Percentiles rank a stretch among this genome's conserved stretches.
These are phyloP conservation scores for Plasmopara viticola DNA, from an alignment of 352 stramenopile genomes.

Conservation along the genomic window DNA sequence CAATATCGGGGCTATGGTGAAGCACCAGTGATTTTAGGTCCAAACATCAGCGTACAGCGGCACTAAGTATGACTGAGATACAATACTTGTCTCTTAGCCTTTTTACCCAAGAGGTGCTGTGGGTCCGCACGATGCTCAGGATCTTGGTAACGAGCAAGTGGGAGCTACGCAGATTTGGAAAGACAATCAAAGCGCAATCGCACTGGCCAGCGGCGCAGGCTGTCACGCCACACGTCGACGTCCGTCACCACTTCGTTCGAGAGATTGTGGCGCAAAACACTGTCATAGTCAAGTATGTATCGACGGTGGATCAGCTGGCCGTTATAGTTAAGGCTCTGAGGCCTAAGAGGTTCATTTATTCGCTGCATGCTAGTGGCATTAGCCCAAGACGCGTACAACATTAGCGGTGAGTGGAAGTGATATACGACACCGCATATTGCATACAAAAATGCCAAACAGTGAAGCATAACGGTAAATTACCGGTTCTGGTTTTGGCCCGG, in stretches of 20 bases:
- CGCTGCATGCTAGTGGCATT: too few species aligned
- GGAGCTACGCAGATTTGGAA: not conserved
- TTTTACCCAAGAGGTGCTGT: conserved; percentile 1
- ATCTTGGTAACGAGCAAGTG: conserved; percentile 1
- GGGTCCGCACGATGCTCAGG: not conserved
- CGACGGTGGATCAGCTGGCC: not conserved
- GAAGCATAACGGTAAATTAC: too few species aligned
- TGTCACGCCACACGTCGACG: conserved; percentile 2
- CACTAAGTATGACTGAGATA: not conserved
- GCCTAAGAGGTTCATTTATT: conserved; percentile 1
- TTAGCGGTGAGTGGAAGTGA: too few species aligned
- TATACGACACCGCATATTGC: too few species aligned
- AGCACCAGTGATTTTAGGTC: conserved; percentile 1
- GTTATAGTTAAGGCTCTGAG: not conserved
- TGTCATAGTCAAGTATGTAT: not conserved
- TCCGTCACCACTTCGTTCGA: conserved; percentile 1
- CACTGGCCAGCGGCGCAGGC: conserved; percentile 1
- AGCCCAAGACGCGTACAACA: too few species aligned
- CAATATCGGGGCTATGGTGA: not conserved
- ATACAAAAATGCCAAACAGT: too few species aligned
- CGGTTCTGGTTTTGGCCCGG: too few species aligned
- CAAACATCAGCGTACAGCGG: not conserved
- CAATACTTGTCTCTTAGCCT: conserved; percentile 3
- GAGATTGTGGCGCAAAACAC: not conserved
- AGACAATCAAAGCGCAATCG: conserved; percentile 1